Evolutionary conservation across 306 rosid species (phyloP), one percentile per base, ranked within the genome.

Genomic region (Abrus pulchellus): DNA sequence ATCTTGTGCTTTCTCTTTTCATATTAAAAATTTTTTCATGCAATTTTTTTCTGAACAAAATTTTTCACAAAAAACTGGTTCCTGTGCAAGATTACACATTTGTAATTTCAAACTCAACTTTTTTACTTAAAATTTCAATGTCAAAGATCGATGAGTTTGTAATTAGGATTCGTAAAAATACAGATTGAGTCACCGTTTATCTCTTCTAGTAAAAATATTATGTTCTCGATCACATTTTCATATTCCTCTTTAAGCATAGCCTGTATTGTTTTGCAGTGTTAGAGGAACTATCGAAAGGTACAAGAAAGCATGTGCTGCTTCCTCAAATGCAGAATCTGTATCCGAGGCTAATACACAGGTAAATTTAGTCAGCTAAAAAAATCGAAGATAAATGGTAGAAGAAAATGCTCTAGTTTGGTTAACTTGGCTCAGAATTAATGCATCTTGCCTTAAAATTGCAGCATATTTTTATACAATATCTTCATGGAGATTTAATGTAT

Each of bases 241-340:
- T 56, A 43, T 38, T 45, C 34, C 27, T 50, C 66, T 66, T 32
- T 70, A 5, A 50, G 7, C 29, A 34, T 66, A 13, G 41, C 9
- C 44, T 57, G 32, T n/a, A 4, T 45, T 50, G 36, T 38, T 20
- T 68, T 72, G 76, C 91, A 93, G 98, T 77, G 94, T 93, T 13
- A 91, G 93, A 83, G 92, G 86, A 77, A 93, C 97, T 7, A 93
- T 93, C 27, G 94, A 91, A 0, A 91, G 90, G 94, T 93, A 91
- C 85, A 93, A 91, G 87, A 93, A 91, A 87, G 92, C 94, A 52
- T 86, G 85, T 32, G 65, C 92, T 63, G 87, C 88, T 72, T 83
- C 97, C 75, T 64, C 94, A 45, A 88, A 83, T 70, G 28, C 88
- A 27, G 97, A 85, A 83, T 90, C 94, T 65, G 85, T 90, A 64